Base-by-base conservation (phyloP, 225 moss, liverwort and hornwort genomes). In the Climacium dendroides region DNA sequence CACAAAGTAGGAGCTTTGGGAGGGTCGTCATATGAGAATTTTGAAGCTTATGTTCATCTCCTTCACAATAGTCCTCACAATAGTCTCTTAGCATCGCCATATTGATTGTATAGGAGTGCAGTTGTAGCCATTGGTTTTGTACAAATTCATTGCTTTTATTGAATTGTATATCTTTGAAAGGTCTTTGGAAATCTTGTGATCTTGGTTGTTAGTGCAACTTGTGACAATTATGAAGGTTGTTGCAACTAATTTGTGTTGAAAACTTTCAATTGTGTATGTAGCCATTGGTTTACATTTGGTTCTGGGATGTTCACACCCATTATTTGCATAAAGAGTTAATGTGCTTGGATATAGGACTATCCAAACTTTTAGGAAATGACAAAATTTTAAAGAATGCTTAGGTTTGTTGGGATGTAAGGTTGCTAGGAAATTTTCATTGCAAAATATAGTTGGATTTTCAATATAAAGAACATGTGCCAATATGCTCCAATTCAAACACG, bases 151-250 rank as follows among this genome's bases (percentile, higher is more conserved):
- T 45, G 1, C 6, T 28, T 66, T 28, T 45, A 72, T 28, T 45
- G 43, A 72, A 10, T 43, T 45, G 28, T 28, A 43, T 72, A 72
- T 45, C 1, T 72, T 10, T 17, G 7, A 16, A 72, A 45, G 28
- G 4, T 45, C 5, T 71, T 71, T 43, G 1, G 26, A 43, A 15
- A 9, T 26, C 43, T 28, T 71, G 2, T 71, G 2, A 71, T 71
- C 9, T 43, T 43, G 43, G 16, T 71, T 71, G 6, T 17, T 43
- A 71, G 45, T 45, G 3, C 28, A 45, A 23, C 17, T 28, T 72
- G 28, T 0, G 0, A 29, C 0, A 0, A 2, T 17, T 72, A 28
- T 9, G 3, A 43, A 71, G 13, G 71, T 16, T 25, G 19, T 1
- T 65, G 12, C 6, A 35, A n/a, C 6, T 6, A 19, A 65, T 65